Conservation (phyloP, 331 rosid genomes). For the Telfairia occidentalis region DNA sequence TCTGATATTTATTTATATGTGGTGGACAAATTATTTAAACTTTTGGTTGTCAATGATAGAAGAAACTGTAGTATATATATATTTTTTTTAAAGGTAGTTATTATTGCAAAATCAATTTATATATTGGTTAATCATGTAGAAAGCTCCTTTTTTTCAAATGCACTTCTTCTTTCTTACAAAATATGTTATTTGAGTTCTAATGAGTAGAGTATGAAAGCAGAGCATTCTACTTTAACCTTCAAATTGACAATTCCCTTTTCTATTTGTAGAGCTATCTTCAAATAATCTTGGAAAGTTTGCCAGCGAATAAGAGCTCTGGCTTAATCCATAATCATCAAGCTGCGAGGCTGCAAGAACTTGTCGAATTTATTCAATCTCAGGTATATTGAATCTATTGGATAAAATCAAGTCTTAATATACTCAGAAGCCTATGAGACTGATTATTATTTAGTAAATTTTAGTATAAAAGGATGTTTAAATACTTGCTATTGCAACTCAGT, state of each 20-base stretch:
- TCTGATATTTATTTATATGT: no score
- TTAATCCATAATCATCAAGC: conserved; percentile 76
- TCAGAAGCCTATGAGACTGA: neutral
- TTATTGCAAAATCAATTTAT: no score
- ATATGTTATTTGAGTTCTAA: neutral
- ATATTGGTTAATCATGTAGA: no score
- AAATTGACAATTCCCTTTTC: conserved; percentile 15
- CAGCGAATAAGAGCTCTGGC: conserved; percentile 48
- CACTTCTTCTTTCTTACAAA: neutral
- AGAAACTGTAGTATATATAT: no score
- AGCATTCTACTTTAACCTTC: neutral
- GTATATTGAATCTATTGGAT: conserved; percentile 20
- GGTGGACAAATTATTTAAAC: no score
- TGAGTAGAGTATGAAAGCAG: neutral
- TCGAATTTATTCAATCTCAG: conserved; percentile 93
- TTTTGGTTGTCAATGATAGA: no score
- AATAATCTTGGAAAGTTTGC: conserved; percentile 76
- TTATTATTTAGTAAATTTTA: neutral
- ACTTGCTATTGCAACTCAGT: neutral
- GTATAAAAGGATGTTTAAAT: neutral
- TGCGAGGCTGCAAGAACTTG: conserved; percentile 79
- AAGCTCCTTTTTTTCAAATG: neutral
- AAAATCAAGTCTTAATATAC: neutral
- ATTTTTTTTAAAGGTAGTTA: no score
- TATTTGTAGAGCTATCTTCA: conserved; percentile 74